Evolutionary conservation across 106 monocot genomes (phyloP).

Genomic region (Dioscorea alata): DNA sequence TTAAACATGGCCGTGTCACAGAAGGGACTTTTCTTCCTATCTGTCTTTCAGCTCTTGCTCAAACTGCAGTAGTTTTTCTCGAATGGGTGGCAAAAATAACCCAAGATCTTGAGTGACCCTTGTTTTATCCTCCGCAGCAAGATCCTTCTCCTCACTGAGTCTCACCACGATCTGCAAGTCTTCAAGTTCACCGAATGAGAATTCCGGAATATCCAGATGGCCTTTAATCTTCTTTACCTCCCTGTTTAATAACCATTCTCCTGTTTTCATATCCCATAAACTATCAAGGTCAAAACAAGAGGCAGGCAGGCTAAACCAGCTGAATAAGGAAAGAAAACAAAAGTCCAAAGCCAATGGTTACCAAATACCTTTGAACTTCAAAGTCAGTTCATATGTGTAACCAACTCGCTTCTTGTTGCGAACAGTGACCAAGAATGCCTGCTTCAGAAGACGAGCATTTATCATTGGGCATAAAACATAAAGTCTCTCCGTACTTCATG

Average conservation of each 20-base stretch:
- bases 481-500: no score
- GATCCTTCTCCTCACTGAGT: slow-evolving; percentile 49
- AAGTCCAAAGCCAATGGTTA: no score
- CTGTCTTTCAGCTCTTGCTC: slow-evolving; percentile 79
- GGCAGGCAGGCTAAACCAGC: no score
- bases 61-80: slow-evolving; percentile 49
- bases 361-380: slow-evolving; percentile 64
- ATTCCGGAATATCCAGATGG: slow-evolving; percentile 78
- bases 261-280: slow-evolving; percentile 20
- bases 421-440: slow-evolving; percentile 86
- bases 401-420: slow-evolving; percentile 91
- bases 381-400: slow-evolving; percentile 73
- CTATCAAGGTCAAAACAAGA: no score
- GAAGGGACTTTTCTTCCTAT: slow-evolving; percentile 9
- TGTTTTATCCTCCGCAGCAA: slow-evolving; percentile 42
- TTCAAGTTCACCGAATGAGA: slow-evolving; percentile 89
- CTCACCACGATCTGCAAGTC: slow-evolving; percentile 77
- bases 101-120: slow-evolving; percentile 56
- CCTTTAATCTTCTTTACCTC: slow-evolving; percentile 74
- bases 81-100: slow-evolving; percentile 52
- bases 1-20: not conserved
- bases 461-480: no score
- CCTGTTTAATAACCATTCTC: slow-evolving; percentile 67
- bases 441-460: slow-evolving; percentile 1
- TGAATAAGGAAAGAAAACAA: no score